phyloP scores from a whole-genome alignment of 371 early-diverging fungal species.

The Actinomortierella wolfii region DNA sequence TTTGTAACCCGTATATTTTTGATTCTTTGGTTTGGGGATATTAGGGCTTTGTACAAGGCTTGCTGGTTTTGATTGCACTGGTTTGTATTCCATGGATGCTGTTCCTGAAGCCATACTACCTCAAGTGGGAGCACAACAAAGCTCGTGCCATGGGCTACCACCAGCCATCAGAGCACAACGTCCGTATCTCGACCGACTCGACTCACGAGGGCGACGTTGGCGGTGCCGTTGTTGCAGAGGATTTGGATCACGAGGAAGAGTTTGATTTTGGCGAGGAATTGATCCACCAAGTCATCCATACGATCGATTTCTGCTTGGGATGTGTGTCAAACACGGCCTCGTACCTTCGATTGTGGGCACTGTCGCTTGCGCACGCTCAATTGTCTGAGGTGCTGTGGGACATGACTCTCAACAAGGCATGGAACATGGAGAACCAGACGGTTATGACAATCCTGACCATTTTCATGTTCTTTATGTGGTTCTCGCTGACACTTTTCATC shows the following conservation, averaged over 20 bases:
- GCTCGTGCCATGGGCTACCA: slow-evolving; percentile 78
- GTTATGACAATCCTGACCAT: slow-evolving; percentile 54
- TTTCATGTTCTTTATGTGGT: slow-evolving; percentile 85
- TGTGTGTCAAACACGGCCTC: slow-evolving; percentile 99
- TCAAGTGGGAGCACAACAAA: slow-evolving; percentile 81
- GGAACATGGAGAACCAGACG: slow-evolving; percentile 53
- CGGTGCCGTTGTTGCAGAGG: slow-evolving; percentile 41
- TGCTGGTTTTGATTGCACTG: slow-evolving; percentile 86
- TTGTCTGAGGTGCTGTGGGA: slow-evolving; percentile 98
- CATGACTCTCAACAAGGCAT: slow-evolving; percentile 85
- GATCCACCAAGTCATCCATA: slow-evolving; percentile 98
- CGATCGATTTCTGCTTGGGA: slow-evolving; percentile 98
- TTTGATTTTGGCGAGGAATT: slow-evolving; percentile 94
- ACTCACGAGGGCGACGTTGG: slow-evolving; percentile 45
- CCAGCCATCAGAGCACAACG: slow-evolving; percentile 60
- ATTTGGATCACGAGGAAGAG: slow-evolving; percentile 53
- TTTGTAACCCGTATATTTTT: no score
- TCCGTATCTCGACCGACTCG: slow-evolving; percentile 49
- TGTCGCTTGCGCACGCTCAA: slow-evolving; percentile 99
- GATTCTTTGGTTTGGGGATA: background rate
- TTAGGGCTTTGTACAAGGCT: slow-evolving; percentile 82
- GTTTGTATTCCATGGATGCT: slow-evolving; percentile 99
- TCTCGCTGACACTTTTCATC: slow-evolving; percentile 82
- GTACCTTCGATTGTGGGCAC: slow-evolving; percentile 99
- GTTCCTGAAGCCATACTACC: slow-evolving; percentile 90